Evolutionary conservation across 345 rosid genomes (phyloP).

Genomic region (Atalantia buxifolia): DNA sequence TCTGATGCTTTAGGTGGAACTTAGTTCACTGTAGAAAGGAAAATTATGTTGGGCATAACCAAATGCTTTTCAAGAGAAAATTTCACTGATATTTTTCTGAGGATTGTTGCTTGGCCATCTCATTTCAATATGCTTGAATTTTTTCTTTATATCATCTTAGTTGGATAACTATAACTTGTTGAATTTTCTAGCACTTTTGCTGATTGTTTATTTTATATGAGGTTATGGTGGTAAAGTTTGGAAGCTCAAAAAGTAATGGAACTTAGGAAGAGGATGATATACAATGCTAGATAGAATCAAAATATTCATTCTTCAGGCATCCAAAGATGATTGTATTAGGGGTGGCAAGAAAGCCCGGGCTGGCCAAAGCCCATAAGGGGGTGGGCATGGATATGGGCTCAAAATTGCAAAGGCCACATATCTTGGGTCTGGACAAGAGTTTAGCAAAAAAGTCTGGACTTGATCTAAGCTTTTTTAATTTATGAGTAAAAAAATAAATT

Average conservation of each 20-base stretch:
- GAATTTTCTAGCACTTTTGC: not conserved
- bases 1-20: not conserved
- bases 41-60: not conserved
- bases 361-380: too few relatives aligned
- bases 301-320: not conserved
- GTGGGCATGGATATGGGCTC: too few relatives aligned
- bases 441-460: too few relatives aligned
- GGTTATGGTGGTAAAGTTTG: not conserved
- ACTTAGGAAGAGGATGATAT: too few relatives aligned
- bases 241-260: not conserved
- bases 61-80: not conserved
- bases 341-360: too few relatives aligned
- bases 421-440: too few relatives aligned
- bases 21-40: not conserved
- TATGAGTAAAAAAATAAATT: too few relatives aligned
- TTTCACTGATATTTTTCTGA: not conserved
- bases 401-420: too few relatives aligned
- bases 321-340: not conserved
- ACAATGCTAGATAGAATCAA: too few relatives aligned
- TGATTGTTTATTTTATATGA: not conserved
- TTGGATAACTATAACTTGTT: not conserved
- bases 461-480: too few relatives aligned
- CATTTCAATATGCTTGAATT: not conserved
- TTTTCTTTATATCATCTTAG: not conserved
- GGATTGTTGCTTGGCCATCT: not conserved